phyloP scores from a whole-genome alignment of 2,329 filamentous ascomycete species.

The Herpotrichia juniperi region DNA sequence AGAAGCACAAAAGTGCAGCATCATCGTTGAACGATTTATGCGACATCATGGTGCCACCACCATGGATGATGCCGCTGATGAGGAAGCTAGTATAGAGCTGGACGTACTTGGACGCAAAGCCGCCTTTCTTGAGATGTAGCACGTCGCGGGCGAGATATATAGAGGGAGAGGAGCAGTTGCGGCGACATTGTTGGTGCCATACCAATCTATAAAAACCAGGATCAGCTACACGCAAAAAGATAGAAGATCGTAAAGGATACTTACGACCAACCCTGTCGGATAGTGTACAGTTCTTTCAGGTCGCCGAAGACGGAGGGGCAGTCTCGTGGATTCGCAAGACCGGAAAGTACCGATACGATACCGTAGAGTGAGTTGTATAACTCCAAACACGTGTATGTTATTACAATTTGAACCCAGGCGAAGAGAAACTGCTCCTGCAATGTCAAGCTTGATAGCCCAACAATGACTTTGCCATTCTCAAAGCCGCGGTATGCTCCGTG shows the following conservation, averaged over 20 bases:
- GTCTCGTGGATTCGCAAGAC: conserved; percentile 27
- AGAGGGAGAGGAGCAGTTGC: conserved; percentile 22
- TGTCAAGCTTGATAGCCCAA: conserved; percentile 5
- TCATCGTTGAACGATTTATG: conserved; percentile 21
- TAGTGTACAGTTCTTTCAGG: conserved; percentile 18
- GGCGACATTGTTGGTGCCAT: conserved; percentile 34
- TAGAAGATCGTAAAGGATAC: conserved; percentile 5
- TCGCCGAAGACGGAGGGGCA: conserved; percentile 33
- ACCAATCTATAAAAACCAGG: conserved; percentile 13
- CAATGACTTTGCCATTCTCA: conserved; percentile 9
- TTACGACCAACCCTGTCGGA: conserved; percentile 32
- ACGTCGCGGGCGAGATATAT: conserved; percentile 26
- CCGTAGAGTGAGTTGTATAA: conserved; percentile 14
- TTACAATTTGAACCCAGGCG: conserved; percentile 25
- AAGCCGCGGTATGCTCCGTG: conserved; percentile 28
- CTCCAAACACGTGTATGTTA: conserved; percentile 25
- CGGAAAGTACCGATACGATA: conserved; percentile 20
- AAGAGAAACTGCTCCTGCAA: conserved; percentile 19
- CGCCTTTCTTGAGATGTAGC: conserved; percentile 26
- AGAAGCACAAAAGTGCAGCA: conserved; percentile 21
- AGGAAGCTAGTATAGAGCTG: conserved; percentile 35
- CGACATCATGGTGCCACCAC: conserved; percentile 19
- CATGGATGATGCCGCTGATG: conserved; percentile 25
- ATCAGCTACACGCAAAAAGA: neutral
- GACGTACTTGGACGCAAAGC: conserved; percentile 35